These are phyloP conservation scores for Eucalyptus urophylla DNA, from an alignment of 345 rosid species.

Conservation along the genomic window DNA sequence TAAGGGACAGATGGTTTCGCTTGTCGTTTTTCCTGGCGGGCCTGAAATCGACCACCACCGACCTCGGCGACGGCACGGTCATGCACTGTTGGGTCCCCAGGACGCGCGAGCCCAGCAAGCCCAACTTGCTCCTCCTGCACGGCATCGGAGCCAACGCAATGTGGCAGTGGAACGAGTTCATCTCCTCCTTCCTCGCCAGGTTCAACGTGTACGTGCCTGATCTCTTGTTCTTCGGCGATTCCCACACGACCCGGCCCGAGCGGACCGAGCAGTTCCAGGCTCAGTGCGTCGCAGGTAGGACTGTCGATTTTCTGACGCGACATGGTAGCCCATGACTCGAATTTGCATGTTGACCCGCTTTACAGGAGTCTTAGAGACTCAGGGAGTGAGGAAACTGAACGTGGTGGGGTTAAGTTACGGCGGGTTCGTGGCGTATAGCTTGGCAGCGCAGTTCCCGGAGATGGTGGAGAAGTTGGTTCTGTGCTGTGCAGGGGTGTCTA, in stretches of 20 bases:
- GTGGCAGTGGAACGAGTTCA: constrained; percentile 4
- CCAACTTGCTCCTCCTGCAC: constrained; percentile 1
- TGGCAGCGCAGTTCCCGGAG: constrained; percentile 7
- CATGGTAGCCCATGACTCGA: neutral
- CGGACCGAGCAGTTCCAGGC: constrained; percentile 2
- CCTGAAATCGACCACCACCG: constrained; percentile 20
- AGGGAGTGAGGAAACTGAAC: neutral
- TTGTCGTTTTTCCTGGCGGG: constrained; percentile 46
- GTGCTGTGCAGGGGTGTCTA: constrained; percentile 2
- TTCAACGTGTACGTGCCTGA: constrained; percentile 10
- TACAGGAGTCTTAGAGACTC: neutral
- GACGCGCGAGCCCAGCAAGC: neutral
- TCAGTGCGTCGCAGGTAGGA: neutral
- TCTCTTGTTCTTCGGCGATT: constrained; percentile 8
- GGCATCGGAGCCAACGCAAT: constrained; percentile 7
- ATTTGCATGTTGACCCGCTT: neutral
- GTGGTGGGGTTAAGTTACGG: constrained; percentile 14
- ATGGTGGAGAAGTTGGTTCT: constrained; percentile 4
- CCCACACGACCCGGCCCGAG: constrained; percentile 1
- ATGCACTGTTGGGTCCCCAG: constrained; percentile 6
- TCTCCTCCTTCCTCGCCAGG: neutral
- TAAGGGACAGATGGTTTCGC: constrained; percentile 46
- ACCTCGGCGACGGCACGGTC: constrained; percentile 4
- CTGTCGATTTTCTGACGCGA: neutral
- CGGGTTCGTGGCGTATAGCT: constrained; percentile 5